Percentiles rank a stretch among this genome's conserved stretches.
phyloP scores from a whole-genome alignment of 331 rosid species.

The Telfairia occidentalis region DNA sequence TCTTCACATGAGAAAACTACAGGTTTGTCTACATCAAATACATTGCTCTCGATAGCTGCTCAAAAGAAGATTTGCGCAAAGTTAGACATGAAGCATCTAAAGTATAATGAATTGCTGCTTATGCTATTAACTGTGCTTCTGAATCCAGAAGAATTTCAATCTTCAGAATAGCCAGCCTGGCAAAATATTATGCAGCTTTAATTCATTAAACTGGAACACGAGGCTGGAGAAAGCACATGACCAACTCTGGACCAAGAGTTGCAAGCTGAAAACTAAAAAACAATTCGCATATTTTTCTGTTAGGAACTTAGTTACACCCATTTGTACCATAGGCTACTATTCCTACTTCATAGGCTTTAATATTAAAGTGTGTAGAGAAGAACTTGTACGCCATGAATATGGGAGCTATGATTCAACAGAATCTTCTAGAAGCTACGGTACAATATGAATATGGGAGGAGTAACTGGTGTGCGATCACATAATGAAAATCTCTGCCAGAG shows the following conservation, averaged over 20 bases:
- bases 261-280: not conserved
- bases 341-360: not conserved
- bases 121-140: not conserved
- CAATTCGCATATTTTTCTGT: not conserved
- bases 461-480: not conserved
- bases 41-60: conserved; percentile 60
- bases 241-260: not conserved
- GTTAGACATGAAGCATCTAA: conserved; percentile 13
- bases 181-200: not conserved
- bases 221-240: not conserved
- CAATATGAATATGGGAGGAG: not conserved
- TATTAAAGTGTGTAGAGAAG: not conserved
- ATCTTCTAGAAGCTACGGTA: not conserved
- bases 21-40: conserved; percentile 74
- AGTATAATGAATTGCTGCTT: not conserved
- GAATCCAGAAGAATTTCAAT: not conserved
- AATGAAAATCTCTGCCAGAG: not conserved
- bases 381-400: not conserved
- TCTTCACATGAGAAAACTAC: conserved; percentile 71
- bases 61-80: conserved; percentile 9
- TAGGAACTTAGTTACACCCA: not conserved
- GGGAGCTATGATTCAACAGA: not conserved
- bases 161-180: not conserved
- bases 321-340: not conserved
- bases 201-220: not conserved